phyloP scores from a whole-genome alignment of 192 early-diverging fungal species.

The Gaertneriomyces sp. region DNA sequence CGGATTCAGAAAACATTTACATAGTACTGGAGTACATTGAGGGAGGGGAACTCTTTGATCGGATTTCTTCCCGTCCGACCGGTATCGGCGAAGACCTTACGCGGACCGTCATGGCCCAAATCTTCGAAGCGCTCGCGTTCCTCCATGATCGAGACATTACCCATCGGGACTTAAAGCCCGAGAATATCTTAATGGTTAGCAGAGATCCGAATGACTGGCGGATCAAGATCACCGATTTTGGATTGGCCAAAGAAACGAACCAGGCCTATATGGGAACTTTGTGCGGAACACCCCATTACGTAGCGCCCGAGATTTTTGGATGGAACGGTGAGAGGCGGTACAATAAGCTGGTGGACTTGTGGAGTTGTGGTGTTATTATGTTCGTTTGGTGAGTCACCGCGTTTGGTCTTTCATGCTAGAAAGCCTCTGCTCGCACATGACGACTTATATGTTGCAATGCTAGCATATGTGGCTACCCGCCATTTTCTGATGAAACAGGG shows the following conservation, averaged over 20 bases:
- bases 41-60: conserved; percentile 88
- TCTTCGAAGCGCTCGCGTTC: conserved; percentile 71
- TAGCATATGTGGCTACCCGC: conserved; percentile 70
- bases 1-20: conserved; percentile 57
- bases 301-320: conserved; percentile 78
- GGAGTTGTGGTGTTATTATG: conserved; percentile 84
- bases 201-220: conserved; percentile 44
- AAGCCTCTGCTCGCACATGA: neutral
- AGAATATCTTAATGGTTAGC: conserved; percentile 63
- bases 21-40: conserved; percentile 70
- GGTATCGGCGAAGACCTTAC: conserved; percentile 64
- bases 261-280: conserved; percentile 51
- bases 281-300: conserved; percentile 71
- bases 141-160: conserved; percentile 71
- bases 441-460: neutral
- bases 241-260: conserved; percentile 68
- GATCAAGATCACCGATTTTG: conserved; percentile 91
- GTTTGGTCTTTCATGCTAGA: neutral
- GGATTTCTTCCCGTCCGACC: conserved; percentile 43
- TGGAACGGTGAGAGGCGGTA: conserved; percentile 39
- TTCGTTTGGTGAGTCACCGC: conserved; percentile 60
- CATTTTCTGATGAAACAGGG: conserved; percentile 60
- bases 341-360: conserved; percentile 73
- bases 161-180: conserved; percentile 75
- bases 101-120: conserved; percentile 65